Percentiles rank a stretch among this genome's conserved stretches.
phyloP scores from a whole-genome alignment of 257 asterid genomes.

The Penstemon barbatus region DNA sequence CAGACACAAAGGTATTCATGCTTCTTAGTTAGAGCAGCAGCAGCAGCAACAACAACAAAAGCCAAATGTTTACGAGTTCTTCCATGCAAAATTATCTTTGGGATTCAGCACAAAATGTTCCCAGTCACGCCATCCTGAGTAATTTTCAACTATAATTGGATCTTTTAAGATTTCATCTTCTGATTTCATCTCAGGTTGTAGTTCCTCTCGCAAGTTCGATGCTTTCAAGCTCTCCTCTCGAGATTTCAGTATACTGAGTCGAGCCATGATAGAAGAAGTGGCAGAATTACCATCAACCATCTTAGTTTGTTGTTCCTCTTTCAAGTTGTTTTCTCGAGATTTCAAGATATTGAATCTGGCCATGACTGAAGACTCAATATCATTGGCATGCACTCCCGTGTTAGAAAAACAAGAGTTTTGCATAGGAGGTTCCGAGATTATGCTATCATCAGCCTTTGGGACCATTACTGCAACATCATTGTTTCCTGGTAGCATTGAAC shows the following conservation, averaged over 20 bases:
- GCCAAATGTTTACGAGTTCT: constrained; percentile 18
- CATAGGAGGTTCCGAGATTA: constrained; percentile 12
- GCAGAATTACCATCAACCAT: constrained; percentile 24
- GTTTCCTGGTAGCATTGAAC: constrained; percentile 35
- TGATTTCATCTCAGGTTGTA: constrained; percentile 23
- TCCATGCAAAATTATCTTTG: constrained; percentile 66
- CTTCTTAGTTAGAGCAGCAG: constrained; percentile 22
- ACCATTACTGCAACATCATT: constrained; percentile 29
- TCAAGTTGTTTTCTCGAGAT: constrained; percentile 39
- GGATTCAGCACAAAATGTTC: constrained; percentile 54
- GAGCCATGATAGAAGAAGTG: constrained; percentile 41
- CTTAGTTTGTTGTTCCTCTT: constrained; percentile 35
- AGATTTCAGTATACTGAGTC: constrained; percentile 45
- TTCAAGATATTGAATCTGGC: constrained; percentile 51
- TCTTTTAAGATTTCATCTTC: constrained; percentile 29
- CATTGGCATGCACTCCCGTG: constrained; percentile 32
- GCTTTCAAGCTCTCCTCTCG: constrained; percentile 32
- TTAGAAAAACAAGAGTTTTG: constrained; percentile 23
- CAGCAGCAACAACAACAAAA: neutral
- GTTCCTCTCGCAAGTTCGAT: constrained; percentile 22
- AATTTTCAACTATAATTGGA: constrained; percentile 30
- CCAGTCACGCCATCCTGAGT: constrained; percentile 63
- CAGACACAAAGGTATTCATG: neutral
- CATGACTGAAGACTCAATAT: constrained; percentile 50
- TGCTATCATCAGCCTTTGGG: constrained; percentile 22